These are phyloP conservation scores for Pisolithus orientalis DNA, from an alignment of 768 basidiomycete genomes.

Conservation along the genomic window DNA sequence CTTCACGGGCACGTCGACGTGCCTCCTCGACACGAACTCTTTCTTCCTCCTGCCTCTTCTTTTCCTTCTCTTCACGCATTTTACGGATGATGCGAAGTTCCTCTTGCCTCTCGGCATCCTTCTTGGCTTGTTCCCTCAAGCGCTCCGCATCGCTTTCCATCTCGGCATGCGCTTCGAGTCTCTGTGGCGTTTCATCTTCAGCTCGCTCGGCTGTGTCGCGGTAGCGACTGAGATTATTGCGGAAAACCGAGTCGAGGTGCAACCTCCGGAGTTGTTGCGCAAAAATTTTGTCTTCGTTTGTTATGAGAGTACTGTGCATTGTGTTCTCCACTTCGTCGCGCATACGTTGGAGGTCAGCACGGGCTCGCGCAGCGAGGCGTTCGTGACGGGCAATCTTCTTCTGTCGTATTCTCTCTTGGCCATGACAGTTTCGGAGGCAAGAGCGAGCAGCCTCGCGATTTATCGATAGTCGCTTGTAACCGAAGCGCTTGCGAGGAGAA, in stretches of 20 bases:
- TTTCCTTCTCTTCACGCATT: slow-evolving; percentile 6
- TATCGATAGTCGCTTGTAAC: slow-evolving; percentile 15
- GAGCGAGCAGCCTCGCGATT: background rate
- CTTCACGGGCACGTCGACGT: slow-evolving; percentile 15
- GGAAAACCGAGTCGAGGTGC: slow-evolving; percentile 7
- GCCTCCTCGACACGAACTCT: slow-evolving; percentile 9
- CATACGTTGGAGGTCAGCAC: slow-evolving; percentile 4
- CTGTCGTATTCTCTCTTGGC: slow-evolving; percentile 1
- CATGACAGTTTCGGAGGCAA: background rate
- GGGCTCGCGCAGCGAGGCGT: background rate
- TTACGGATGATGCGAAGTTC: slow-evolving; percentile 18
- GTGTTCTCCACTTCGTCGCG: slow-evolving; percentile 9
- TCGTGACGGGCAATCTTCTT: background rate
- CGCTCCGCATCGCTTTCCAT: slow-evolving; percentile 17
- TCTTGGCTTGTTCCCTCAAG: slow-evolving; percentile 10
- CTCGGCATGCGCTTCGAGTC: slow-evolving; percentile 10
- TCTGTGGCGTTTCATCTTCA: slow-evolving; percentile 5
- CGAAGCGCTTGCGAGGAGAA: slow-evolving; percentile 9
- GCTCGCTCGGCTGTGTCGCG: slow-evolving; percentile 21
- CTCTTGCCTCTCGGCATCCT: slow-evolving; percentile 10
- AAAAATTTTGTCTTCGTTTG: slow-evolving; percentile 18
- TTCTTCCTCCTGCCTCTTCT: slow-evolving; percentile 6
- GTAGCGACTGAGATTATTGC: slow-evolving; percentile 12
- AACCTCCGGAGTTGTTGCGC: slow-evolving; percentile 16
- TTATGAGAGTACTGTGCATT: slow-evolving; percentile 14